Evolutionary conservation across 2,329 filamentous ascomycete genomes (phyloP).

Genomic region (Trichoderma sp.): DNA sequence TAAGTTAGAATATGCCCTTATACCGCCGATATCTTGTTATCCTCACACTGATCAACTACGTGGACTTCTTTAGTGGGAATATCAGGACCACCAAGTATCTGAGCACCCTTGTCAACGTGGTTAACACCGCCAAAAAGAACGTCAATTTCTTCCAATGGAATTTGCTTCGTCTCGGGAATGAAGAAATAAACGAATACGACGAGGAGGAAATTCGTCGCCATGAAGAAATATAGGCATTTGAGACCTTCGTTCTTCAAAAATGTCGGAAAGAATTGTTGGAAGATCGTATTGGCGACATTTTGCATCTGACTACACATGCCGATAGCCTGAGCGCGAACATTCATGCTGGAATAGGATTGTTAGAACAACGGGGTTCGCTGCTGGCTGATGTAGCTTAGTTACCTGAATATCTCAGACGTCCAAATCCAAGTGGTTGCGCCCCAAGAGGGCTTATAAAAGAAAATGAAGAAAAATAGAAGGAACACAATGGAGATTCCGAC

Average conservation of each 20-base stretch:
- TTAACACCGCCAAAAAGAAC: not conserved
- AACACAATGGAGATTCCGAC: not conserved
- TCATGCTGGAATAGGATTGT: not conserved
- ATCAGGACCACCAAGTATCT: not conserved
- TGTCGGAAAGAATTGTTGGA: not conserved
- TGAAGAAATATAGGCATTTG: conserved; percentile 1
- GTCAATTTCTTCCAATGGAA: not conserved
- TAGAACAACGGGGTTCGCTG: not conserved
- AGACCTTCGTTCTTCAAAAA: not conserved
- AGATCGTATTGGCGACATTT: not conserved
- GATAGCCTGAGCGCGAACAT: not conserved
- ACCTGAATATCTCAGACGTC: not conserved
- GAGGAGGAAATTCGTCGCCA: not conserved
- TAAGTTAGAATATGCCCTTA: not conserved
- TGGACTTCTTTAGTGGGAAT: not conserved
- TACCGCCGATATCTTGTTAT: not conserved
- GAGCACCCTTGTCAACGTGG: not conserved
- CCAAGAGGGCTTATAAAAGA: conserved; percentile 2
- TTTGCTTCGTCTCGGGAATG: not conserved
- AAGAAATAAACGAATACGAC: not conserved
- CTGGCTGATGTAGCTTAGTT: not conserved
- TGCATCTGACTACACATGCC: conserved; percentile 1
- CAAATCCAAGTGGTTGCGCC: not conserved
- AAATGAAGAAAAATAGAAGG: not conserved
- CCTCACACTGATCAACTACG: not conserved